Conservation (phyloP, 164 flowering plant genomes). For the Kalanchoe fedtschenkoi region DNA sequence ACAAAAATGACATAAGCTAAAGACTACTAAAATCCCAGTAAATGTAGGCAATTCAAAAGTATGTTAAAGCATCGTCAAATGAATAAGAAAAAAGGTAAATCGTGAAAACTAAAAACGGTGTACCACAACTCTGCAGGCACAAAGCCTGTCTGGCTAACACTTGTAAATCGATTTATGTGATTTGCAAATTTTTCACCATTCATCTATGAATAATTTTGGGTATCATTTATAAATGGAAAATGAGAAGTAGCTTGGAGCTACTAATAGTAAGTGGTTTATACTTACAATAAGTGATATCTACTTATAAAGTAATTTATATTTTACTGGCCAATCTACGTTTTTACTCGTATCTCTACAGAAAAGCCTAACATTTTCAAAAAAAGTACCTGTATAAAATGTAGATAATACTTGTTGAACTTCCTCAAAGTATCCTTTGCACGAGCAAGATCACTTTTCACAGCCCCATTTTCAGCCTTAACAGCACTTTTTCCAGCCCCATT, state of each 20-base stretch:
- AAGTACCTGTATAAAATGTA: constrained; percentile 45
- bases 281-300: too few relatives aligned
- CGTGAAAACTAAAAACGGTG: not conserved
- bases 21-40: not conserved
- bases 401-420: constrained; percentile 40
- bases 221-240: too few relatives aligned
- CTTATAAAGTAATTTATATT: too few relatives aligned
- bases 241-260: too few relatives aligned
- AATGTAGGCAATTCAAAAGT: not conserved
- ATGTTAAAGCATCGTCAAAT: not conserved
- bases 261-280: too few relatives aligned
- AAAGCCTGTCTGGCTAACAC: too few relatives aligned
- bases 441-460: constrained; percentile 24
- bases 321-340: too few relatives aligned
- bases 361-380: not conserved
- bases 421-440: constrained; percentile 48
- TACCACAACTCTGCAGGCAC: not conserved
- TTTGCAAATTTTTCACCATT: too few relatives aligned
- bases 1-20: not conserved
- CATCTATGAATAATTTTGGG: too few relatives aligned
- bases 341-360: too few relatives aligned
- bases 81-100: not conserved
- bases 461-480: not conserved
- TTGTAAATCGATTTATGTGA: too few relatives aligned
- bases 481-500: not conserved